Conservation (phyloP, 345 rosid genomes). For the Cardamine resedifolia region DNA sequence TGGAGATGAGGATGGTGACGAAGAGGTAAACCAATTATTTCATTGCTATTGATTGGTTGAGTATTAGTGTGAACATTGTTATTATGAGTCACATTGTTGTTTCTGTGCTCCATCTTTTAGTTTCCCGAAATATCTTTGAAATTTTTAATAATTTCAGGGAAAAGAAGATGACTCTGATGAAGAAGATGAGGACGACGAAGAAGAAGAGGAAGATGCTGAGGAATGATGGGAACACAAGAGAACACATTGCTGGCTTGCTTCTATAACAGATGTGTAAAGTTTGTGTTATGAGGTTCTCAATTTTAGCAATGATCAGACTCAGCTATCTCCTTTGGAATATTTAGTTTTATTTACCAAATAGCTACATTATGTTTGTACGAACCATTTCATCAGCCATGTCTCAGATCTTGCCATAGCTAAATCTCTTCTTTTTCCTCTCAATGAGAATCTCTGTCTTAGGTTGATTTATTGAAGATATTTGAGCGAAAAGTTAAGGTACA, state of each 20-base stretch:
- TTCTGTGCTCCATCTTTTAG: not conserved
- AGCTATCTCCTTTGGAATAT: conserved; percentile 28
- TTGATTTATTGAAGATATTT: not conserved
- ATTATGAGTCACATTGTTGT: not conserved
- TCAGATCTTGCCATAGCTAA: conserved; percentile 6
- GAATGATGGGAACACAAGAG: conserved; percentile 29
- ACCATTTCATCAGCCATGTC: conserved; percentile 24
- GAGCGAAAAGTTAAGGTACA: conserved; percentile 5
- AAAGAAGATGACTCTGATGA: conserved; percentile 22
- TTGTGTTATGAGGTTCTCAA: conserved; percentile 33
- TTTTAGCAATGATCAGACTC: conserved; percentile 28
- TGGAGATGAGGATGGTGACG: conserved; percentile 60
- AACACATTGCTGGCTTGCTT: conserved; percentile 23
- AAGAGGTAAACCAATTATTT: conserved; percentile 46
- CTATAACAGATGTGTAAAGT: conserved; percentile 34
- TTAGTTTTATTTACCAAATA: conserved; percentile 23
- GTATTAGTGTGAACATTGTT: not conserved
- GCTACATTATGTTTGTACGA: conserved; percentile 28
- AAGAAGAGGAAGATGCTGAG: conserved; percentile 32
- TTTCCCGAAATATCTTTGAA: not conserved
- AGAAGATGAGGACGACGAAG: not conserved
- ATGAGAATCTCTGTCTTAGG: not conserved
- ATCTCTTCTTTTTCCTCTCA: not conserved
- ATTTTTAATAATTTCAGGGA: conserved; percentile 7
- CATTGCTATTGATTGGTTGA: not conserved